Evolutionary conservation across 2,329 filamentous ascomycete genomes (phyloP).

Genomic region (Pyrenophora teres): DNA sequence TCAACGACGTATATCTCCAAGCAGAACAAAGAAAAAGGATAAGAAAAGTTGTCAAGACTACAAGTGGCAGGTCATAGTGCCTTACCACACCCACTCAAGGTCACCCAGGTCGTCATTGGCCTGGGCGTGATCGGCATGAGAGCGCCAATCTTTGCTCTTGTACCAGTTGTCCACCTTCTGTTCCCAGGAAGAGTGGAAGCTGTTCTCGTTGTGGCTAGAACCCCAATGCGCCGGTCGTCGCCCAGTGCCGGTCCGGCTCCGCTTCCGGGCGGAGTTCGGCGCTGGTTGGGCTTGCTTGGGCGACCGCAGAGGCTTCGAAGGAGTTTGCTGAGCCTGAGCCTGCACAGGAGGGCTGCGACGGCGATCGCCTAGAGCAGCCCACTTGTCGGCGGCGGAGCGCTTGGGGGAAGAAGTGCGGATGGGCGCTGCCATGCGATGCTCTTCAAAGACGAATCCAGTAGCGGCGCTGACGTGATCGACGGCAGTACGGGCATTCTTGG

Average conservation of each 20-base stretch:
- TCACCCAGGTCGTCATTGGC: constrained; percentile 71
- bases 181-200: constrained; percentile 38
- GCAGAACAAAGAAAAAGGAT: constrained; percentile 39
- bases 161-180: constrained; percentile 49
- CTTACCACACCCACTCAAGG: constrained; percentile 92
- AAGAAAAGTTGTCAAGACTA: constrained; percentile 54
- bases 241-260: constrained; percentile 47
- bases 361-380: constrained; percentile 84
- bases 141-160: constrained; percentile 57
- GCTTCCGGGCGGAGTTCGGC: constrained; percentile 45
- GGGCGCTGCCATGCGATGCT: constrained; percentile 50
- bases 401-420: constrained; percentile 69
- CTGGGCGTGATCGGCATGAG: constrained; percentile 43
- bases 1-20: constrained; percentile 22
- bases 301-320: constrained; percentile 50
- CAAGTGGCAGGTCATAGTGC: constrained; percentile 67
- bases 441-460: constrained; percentile 76
- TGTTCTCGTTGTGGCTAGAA: constrained; percentile 43
- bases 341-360: constrained; percentile 66
- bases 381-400: constrained; percentile 75
- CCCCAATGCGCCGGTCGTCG: constrained; percentile 44
- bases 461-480: constrained; percentile 69
- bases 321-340: constrained; percentile 49
- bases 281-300: constrained; percentile 41
- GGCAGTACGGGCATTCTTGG: constrained; percentile 51